A percentile compares a stretch with the other conserved stretches of the same genome.
phyloP scores from a whole-genome alignment of 2,329 filamentous ascomycete species.

The Bipolaris bicolor region DNA sequence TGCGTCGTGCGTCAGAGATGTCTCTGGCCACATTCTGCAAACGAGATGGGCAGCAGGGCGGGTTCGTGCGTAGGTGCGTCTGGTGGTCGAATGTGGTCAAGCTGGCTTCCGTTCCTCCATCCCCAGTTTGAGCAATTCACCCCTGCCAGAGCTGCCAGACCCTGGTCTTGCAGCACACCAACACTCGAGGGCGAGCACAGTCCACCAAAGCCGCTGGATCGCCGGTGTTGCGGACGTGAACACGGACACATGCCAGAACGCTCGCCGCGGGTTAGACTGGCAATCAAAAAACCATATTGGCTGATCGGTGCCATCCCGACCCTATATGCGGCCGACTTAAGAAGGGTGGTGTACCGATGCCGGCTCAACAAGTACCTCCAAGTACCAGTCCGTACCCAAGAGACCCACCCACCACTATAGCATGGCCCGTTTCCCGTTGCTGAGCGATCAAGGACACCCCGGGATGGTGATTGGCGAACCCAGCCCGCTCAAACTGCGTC shows the following conservation, averaged over 20 bases:
- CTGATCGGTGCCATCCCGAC: constrained; percentile 43
- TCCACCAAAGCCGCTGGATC: constrained; percentile 44
- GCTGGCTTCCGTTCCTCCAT: constrained; percentile 32
- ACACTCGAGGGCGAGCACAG: constrained; percentile 48
- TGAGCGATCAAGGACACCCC: constrained; percentile 38
- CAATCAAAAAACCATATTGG: constrained; percentile 49
- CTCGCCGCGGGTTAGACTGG: constrained; percentile 41
- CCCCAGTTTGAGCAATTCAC: constrained; percentile 36
- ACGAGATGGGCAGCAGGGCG: constrained; percentile 42
- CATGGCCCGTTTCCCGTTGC: constrained; percentile 26
- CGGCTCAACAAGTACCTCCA: constrained; percentile 43
- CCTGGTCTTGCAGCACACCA: constrained; percentile 36
- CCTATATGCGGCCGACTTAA: constrained; percentile 39
- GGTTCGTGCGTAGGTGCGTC: constrained; percentile 33
- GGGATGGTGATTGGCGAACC: constrained; percentile 39
- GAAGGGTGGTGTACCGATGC: constrained; percentile 37
- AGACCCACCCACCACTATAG: constrained; percentile 31
- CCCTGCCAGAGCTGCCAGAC: constrained; percentile 24
- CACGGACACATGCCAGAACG: constrained; percentile 38
- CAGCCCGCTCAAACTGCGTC: constrained; percentile 30
- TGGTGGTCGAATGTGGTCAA: constrained; percentile 31
- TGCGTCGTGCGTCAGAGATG: constrained; percentile 45
- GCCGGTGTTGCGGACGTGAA: constrained; percentile 44
- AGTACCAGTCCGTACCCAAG: constrained; percentile 30
- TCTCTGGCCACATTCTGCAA: constrained; percentile 45